Base-by-base conservation (phyloP, 1,284 basidiomycete genomes). In the Abortiporus biennis region DNA sequence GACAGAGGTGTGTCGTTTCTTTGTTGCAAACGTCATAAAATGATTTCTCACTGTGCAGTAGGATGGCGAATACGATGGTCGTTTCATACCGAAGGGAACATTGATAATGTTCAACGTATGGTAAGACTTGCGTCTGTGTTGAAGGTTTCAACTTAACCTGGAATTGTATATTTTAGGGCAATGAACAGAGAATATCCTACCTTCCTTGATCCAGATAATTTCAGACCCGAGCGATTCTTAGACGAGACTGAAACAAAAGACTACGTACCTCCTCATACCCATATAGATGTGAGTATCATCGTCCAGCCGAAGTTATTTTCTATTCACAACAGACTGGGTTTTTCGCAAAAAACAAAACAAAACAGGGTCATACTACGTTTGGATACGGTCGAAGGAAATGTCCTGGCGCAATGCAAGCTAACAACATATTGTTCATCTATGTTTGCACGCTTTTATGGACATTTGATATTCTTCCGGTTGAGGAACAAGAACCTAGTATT, bases 31-130 rank as follows among this genome's bases (percentile, higher is more conserved):
- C n/a, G n/a, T n/a, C n/a, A n/a, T n/a, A n/a, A n/a, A n/a, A n/a
- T n/a, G n/a, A 16, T 19, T 43, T 19, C 42, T 36, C n/a, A 35
- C 37, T 22, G 34, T 21, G n/a, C n/a, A 20, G 3, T 31, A 65
- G 37, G 64, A 71, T 29, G 67, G 72, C 40, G 62, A 61, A 30
- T 72, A 71, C 43, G 44, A 56, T 16, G 71, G 69, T 9, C 70
- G 66, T 48, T 57, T 56, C 32, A 69, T 74, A 38, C 70, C 70
- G 2, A 63, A 63, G 44, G 69, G 67, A 11, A 67, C 69, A 8
- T 59, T 62, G 13, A 52, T 71, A 17, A 48, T 73, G 16, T 61
- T 68, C 2, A 74, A 74, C 46, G 56, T 66, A 15, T 72, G 69
- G 64, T 62, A 25, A 38, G 50, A 59, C 17, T 19, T 22, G 3